Evolutionary conservation across 352 stramenopile species (phyloP).

Genomic region (Phytophthora boehmeriae): DNA sequence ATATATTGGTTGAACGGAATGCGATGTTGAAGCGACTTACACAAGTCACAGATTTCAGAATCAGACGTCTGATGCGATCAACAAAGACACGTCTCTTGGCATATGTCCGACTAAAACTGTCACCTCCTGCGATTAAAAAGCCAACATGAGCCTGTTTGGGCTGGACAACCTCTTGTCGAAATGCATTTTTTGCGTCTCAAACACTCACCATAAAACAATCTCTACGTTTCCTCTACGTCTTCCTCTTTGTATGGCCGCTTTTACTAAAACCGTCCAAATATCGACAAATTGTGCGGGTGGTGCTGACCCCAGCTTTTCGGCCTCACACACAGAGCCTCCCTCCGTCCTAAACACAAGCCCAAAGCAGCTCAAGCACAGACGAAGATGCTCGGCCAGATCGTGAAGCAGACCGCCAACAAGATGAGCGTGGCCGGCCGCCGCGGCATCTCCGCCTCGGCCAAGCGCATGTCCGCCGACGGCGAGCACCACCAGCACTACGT

Average conservation of each 20-base stretch:
- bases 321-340: constrained; percentile 23
- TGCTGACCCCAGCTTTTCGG: constrained; percentile 2
- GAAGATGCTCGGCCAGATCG: constrained; percentile 65
- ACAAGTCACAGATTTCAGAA: background rate
- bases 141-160: too few relatives aligned
- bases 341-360: constrained; percentile 22
- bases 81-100: too few relatives aligned
- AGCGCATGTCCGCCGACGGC: constrained; percentile 75
- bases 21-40: background rate
- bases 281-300: constrained; percentile 32
- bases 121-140: too few relatives aligned
- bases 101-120: too few relatives aligned
- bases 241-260: background rate
- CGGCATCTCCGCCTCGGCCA: constrained; percentile 77
- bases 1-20: background rate
- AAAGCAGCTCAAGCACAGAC: constrained; percentile 3
- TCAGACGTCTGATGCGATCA: background rate
- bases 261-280: constrained; percentile 16
- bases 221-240: background rate
- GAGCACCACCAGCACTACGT: constrained; percentile 87
- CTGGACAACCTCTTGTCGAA: too few relatives aligned
- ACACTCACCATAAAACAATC: background rate
- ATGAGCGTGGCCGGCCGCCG: constrained; percentile 62
- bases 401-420: constrained; percentile 74
- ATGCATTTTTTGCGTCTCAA: background rate